phyloP scores from a whole-genome alignment of 208 protist species.

The Naegleria lovaniensis region DNA sequence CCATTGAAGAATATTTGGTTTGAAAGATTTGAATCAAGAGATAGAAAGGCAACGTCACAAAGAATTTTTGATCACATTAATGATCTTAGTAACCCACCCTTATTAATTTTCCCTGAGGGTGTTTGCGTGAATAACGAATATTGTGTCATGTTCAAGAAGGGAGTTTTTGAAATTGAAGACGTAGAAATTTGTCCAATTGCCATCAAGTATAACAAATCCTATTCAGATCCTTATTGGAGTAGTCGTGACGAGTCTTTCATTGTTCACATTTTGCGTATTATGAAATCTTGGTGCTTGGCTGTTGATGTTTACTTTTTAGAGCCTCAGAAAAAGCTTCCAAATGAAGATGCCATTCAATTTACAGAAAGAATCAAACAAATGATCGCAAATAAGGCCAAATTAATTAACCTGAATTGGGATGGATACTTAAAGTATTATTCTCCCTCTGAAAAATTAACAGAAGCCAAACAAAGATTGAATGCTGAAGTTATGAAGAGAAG shows the following conservation, averaged over 20 bases:
- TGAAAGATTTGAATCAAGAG: slow-evolving; percentile 36
- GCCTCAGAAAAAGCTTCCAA: neutral
- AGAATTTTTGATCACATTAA: slow-evolving; percentile 28
- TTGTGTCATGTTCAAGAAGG: slow-evolving; percentile 46
- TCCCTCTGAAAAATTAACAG: slow-evolving; percentile 14
- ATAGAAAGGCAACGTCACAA: slow-evolving; percentile 14
- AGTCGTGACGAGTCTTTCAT: slow-evolving; percentile 32
- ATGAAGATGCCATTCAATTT: slow-evolving; percentile 14
- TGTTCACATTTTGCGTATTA: slow-evolving; percentile 27
- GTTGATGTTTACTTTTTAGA: slow-evolving; percentile 37
- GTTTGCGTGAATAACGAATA: slow-evolving; percentile 51
- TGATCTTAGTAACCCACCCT: slow-evolving; percentile 21
- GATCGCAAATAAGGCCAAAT: slow-evolving; percentile 12
- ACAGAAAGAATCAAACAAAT: neutral
- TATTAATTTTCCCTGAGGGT: slow-evolving; percentile 46
- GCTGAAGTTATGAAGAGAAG: slow-evolving; percentile 20
- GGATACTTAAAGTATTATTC: slow-evolving; percentile 33
- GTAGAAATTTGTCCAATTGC: slow-evolving; percentile 42
- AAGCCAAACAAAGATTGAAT: neutral
- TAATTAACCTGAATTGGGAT: slow-evolving; percentile 22
- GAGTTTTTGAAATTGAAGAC: slow-evolving; percentile 45
- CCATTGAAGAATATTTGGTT: slow-evolving; percentile 43
- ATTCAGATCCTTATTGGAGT: slow-evolving; percentile 40
- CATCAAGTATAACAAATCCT: slow-evolving; percentile 43
- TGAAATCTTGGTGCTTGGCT: slow-evolving; percentile 37